These are phyloP conservation scores for Penicillium nordicum DNA, from an alignment of 2,329 filamentous ascomycete genomes.

Conservation along the genomic window DNA sequence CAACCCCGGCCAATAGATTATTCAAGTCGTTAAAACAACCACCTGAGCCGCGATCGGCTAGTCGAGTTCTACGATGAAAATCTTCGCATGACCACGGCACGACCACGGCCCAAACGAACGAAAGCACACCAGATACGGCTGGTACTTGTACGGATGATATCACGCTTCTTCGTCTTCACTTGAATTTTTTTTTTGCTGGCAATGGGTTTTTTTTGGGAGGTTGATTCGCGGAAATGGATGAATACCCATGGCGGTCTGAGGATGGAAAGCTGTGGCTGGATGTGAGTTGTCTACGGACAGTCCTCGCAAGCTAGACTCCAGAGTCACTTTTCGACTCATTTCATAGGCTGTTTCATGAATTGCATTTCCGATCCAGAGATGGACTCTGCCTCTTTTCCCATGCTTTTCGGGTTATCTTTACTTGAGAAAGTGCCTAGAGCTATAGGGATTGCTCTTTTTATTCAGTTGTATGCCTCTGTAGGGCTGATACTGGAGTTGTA, in stretches of 20 bases:
- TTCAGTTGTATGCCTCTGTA: not conserved
- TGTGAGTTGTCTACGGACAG: slow-evolving; percentile 11
- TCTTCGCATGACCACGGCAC: slow-evolving; percentile 21
- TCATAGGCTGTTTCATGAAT: slow-evolving; percentile 29
- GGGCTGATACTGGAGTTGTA: not conserved
- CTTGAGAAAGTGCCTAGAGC: not conserved
- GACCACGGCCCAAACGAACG: slow-evolving; percentile 25
- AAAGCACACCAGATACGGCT: slow-evolving; percentile 25
- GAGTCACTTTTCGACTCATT: slow-evolving; percentile 22
- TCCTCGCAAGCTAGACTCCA: slow-evolving; percentile 12
- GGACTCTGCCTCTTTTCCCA: slow-evolving; percentile 10
- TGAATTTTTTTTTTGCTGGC: slow-evolving; percentile 25
- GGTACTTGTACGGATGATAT: slow-evolving; percentile 32
- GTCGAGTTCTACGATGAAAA: slow-evolving; percentile 24
- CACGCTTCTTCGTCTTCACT: slow-evolving; percentile 29
- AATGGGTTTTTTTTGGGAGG: slow-evolving; percentile 22
- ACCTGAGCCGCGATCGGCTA: slow-evolving; percentile 21
- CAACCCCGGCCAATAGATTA: slow-evolving; percentile 68
- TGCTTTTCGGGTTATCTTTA: not conserved
- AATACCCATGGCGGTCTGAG: slow-evolving; percentile 21
- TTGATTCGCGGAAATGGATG: slow-evolving; percentile 20
- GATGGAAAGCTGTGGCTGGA: slow-evolving; percentile 22
- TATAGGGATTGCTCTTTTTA: not conserved
- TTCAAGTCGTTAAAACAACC: slow-evolving; percentile 22
- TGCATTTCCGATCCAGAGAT: slow-evolving; percentile 26